These are phyloP conservation scores for Poa annua DNA, from an alignment of 176 grass and related monocot genomes.

Conservation along the genomic window DNA sequence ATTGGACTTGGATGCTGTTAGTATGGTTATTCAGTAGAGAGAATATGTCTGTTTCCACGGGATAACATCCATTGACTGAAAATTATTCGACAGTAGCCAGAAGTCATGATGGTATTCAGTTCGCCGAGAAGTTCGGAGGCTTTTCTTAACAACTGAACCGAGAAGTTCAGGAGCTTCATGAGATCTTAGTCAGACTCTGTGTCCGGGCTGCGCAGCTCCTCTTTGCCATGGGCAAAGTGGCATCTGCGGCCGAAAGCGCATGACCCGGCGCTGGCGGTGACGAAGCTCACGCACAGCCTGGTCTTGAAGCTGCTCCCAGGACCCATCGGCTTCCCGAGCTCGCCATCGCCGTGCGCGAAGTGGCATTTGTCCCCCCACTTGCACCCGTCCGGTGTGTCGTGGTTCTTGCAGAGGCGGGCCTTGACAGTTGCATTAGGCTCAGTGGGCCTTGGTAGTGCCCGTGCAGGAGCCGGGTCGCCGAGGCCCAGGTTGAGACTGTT, in stretches of 20 bases:
- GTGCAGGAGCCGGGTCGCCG: constrained; percentile 22
- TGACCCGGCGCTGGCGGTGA: background rate
- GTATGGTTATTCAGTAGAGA: background rate
- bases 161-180: background rate
- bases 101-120: background rate
- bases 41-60: no score
- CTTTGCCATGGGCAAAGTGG: constrained; percentile 16
- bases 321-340: constrained; percentile 57
- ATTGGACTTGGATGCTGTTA: background rate
- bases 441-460: constrained; percentile 14
- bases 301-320: constrained; percentile 31
- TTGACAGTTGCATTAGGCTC: constrained; percentile 43
- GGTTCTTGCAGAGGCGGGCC: constrained; percentile 81
- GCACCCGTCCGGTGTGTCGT: constrained; percentile 76
- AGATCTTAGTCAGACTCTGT: background rate
- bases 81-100: no score
- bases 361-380: constrained; percentile 86
- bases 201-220: background rate
- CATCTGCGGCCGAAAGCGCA: background rate
- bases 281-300: background rate
- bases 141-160: background rate
- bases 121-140: background rate
- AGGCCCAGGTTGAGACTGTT: constrained; percentile 54
- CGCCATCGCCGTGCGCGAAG: constrained; percentile 78
- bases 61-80: background rate